A percentile compares a stretch with the other conserved stretches of the same genome.
These are phyloP conservation scores for Aaosphaeria pasadenensis DNA, from an alignment of 2,329 filamentous ascomycete genomes.

Conservation along the genomic window DNA sequence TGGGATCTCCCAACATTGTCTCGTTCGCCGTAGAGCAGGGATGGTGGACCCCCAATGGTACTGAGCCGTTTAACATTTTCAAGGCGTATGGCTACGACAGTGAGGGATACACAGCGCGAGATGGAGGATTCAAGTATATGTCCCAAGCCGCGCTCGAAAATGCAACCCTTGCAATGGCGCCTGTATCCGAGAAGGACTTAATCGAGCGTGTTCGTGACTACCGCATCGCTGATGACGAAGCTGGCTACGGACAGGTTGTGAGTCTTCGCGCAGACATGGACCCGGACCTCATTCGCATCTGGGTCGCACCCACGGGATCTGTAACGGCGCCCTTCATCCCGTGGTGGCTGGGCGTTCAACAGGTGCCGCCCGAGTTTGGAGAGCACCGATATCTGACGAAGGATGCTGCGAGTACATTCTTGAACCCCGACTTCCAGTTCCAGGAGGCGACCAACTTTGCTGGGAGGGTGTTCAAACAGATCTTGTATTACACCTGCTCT, in stretches of 20 bases:
- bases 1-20: slow-evolving; percentile 33
- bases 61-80: slow-evolving; percentile 36
- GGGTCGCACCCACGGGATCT: slow-evolving; percentile 32
- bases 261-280: slow-evolving; percentile 22
- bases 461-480: slow-evolving; percentile 24
- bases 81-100: slow-evolving; percentile 30
- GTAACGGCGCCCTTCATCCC: slow-evolving; percentile 34
- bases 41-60: slow-evolving; percentile 31
- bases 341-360: slow-evolving; percentile 34
- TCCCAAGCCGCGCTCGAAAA: slow-evolving; percentile 34
- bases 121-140: slow-evolving; percentile 38
- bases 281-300: slow-evolving; percentile 31
- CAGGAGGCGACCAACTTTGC: slow-evolving; percentile 27
- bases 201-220: slow-evolving; percentile 39
- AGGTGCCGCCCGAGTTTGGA: slow-evolving; percentile 27
- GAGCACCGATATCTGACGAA: slow-evolving; percentile 36
- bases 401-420: slow-evolving; percentile 29
- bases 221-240: slow-evolving; percentile 34
- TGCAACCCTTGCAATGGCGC: slow-evolving; percentile 41
- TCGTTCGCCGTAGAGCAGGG: slow-evolving; percentile 34
- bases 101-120: slow-evolving; percentile 24
- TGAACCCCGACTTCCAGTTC: slow-evolving; percentile 31
- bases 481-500: slow-evolving; percentile 29
- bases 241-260: slow-evolving; percentile 36
- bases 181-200: slow-evolving; percentile 50